Evolutionary conservation across 2,329 filamentous ascomycete species (phyloP).

Genomic region (Fusarium xylarioides): DNA sequence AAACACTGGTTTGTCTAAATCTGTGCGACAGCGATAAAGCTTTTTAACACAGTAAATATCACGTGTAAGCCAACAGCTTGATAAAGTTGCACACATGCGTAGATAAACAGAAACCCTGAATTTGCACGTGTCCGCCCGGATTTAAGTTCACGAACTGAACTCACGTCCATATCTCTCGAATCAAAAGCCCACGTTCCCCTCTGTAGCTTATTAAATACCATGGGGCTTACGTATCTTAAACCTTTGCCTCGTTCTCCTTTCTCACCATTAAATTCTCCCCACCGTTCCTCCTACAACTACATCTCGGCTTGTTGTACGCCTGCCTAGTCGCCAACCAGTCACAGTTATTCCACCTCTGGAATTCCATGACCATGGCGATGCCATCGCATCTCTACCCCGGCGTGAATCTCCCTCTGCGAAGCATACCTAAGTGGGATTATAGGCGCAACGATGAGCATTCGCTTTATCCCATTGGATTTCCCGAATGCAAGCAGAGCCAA

Average conservation of each 20-base stretch:
- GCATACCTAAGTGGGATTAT: not conserved
- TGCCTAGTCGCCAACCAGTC: not conserved
- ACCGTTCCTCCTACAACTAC: not conserved
- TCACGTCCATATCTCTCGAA: not conserved
- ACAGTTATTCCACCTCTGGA: not conserved
- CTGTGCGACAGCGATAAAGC: not conserved
- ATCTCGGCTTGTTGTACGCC: not conserved
- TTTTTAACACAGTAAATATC: not conserved
- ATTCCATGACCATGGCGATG: not conserved
- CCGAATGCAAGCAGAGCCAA: accelerated
- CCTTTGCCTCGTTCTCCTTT: no score
- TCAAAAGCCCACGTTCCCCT: not conserved
- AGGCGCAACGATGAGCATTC: not conserved
- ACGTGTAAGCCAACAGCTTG: not conserved
- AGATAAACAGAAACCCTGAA: not conserved
- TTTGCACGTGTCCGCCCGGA: not conserved
- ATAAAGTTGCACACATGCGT: not conserved
- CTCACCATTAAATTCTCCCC: no score
- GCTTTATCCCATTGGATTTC: not conserved
- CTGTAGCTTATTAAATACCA: accelerated
- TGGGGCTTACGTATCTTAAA: no score
- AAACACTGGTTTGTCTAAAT: not conserved
- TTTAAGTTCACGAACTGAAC: not conserved
- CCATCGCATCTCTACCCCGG: not conserved
- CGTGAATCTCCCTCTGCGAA: not conserved